A percentile compares a stretch with the other conserved stretches of the same genome.
These are phyloP conservation scores for Mucuna pruriens DNA, from an alignment of 306 rosid species.

Conservation along the genomic window DNA sequence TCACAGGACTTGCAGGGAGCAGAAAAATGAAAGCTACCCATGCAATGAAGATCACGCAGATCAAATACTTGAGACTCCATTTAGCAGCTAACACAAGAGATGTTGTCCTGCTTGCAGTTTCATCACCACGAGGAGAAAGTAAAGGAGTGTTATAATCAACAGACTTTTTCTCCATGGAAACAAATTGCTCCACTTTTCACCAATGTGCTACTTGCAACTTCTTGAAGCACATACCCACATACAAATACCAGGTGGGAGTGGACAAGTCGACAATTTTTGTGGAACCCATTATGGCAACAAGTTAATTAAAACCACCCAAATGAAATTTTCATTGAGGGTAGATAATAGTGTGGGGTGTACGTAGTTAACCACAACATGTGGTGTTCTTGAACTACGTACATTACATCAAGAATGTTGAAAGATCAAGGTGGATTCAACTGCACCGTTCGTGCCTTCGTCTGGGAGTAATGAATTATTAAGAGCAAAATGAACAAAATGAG, in stretches of 20 bases:
- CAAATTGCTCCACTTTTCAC: background rate
- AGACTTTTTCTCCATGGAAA: conserved; percentile 55
- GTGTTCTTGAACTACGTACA: background rate
- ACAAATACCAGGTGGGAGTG: conserved; percentile 13
- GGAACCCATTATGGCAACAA: conserved; percentile 45
- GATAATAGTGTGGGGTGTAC: background rate
- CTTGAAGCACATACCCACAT: background rate
- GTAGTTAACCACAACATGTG: background rate
- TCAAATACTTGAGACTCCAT: conserved; percentile 57
- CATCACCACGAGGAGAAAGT: conserved; percentile 46
- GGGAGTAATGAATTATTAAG: background rate
- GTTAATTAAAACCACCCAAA: conserved; percentile 37
- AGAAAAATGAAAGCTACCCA: conserved; percentile 68
- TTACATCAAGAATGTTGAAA: background rate
- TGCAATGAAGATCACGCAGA: conserved; percentile 53
- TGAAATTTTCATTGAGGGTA: conserved; percentile 15
- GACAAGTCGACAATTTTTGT: conserved; percentile 30
- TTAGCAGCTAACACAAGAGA: conserved; percentile 49
- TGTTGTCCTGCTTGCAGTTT: conserved; percentile 33
- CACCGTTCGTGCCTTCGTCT: background rate
- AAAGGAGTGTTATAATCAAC: conserved; percentile 54
- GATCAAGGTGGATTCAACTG: background rate
- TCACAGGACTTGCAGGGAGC: conserved; percentile 49
- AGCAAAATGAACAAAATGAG: background rate
- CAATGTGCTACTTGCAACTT: background rate